phyloP scores from a whole-genome alignment of 257 asterid genomes.

The Eucommia ulmoides region DNA sequence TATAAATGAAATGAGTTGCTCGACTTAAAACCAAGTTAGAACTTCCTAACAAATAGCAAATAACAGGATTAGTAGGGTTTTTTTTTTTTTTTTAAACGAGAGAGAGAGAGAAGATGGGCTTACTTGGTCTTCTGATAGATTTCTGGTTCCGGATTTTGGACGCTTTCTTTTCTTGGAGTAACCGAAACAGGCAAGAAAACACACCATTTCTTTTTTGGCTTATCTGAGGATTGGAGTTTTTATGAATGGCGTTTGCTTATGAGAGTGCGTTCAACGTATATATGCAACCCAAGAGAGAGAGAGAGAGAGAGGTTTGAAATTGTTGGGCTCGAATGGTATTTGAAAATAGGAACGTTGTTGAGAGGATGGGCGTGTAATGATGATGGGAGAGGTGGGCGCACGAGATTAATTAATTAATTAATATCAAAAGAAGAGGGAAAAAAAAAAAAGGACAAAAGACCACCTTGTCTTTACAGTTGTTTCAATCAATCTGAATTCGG shows the following conservation, averaged over 20 bases:
- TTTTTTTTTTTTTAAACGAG: too few relatives aligned
- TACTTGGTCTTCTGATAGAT: conserved; percentile 24
- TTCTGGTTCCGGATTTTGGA: conserved; percentile 21
- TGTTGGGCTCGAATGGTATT: conserved; percentile 26
- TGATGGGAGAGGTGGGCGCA: conserved; percentile 22
- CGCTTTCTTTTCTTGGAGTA: conserved; percentile 30
- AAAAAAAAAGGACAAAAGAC: not conserved
- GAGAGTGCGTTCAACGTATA: not conserved
- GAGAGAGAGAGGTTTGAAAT: conserved; percentile 14
- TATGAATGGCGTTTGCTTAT: conserved; percentile 3
- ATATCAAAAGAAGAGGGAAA: too few relatives aligned
- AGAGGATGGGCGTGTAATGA: conserved; percentile 25
- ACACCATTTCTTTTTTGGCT: conserved; percentile 39
- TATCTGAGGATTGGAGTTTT: too few relatives aligned
- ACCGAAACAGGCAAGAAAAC: conserved; percentile 69
- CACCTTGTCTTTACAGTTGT: not conserved
- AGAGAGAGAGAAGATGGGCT: too few relatives aligned
- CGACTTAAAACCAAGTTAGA: not conserved
- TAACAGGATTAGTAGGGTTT: too few relatives aligned
- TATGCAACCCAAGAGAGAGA: not conserved
- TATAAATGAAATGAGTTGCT: not conserved
- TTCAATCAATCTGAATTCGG: too few relatives aligned
- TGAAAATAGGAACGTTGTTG: conserved; percentile 64
- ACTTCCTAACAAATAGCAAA: too few relatives aligned
- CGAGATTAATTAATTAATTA: conserved; percentile 14